These are phyloP conservation scores for Leptodermis oblonga DNA, from an alignment of 257 asterid genomes.

Conservation along the genomic window DNA sequence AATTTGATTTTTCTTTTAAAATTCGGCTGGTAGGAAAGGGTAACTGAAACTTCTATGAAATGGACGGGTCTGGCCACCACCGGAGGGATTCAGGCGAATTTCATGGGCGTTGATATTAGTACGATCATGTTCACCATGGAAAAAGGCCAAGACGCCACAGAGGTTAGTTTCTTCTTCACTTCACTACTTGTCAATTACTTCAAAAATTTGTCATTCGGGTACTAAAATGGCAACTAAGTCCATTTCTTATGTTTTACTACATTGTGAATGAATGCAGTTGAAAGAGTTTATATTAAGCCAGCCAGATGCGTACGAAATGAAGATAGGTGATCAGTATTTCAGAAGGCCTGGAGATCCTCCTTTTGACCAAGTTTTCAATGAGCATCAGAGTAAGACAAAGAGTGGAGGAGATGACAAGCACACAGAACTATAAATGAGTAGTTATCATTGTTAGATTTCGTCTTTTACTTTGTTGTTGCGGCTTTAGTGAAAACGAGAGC, in stretches of 20 bases:
- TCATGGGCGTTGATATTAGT: slow-evolving; percentile 63
- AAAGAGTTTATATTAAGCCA: slow-evolving; percentile 69
- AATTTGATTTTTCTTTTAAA: not conserved
- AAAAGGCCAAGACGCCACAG: slow-evolving; percentile 69
- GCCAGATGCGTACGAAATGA: slow-evolving; percentile 84
- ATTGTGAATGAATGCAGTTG: slow-evolving; percentile 38
- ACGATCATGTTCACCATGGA: slow-evolving; percentile 92
- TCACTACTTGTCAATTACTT: no score
- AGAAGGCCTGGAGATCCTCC: slow-evolving; percentile 86
- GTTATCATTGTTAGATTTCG: slow-evolving; percentile 26
- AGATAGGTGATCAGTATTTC: slow-evolving; percentile 72
- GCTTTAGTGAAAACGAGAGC: not conserved
- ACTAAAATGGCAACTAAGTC: not conserved
- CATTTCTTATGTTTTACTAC: not conserved
- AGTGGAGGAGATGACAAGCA: slow-evolving; percentile 27
- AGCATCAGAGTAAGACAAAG: slow-evolving; percentile 37
- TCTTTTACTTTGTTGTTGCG: not conserved
- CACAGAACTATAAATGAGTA: slow-evolving; percentile 48
- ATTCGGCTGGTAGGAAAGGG: slow-evolving; percentile 39
- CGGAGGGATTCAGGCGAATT: slow-evolving; percentile 68
- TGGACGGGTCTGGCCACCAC: slow-evolving; percentile 82
- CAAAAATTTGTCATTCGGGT: not conserved
- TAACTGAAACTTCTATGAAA: slow-evolving; percentile 64
- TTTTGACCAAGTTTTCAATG: slow-evolving; percentile 57
- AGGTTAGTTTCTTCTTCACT: slow-evolving; percentile 45